Evolutionary conservation across 495 filamentous ascomycete genomes (phyloP).

Genomic region (Penicillium malachiteum): DNA sequence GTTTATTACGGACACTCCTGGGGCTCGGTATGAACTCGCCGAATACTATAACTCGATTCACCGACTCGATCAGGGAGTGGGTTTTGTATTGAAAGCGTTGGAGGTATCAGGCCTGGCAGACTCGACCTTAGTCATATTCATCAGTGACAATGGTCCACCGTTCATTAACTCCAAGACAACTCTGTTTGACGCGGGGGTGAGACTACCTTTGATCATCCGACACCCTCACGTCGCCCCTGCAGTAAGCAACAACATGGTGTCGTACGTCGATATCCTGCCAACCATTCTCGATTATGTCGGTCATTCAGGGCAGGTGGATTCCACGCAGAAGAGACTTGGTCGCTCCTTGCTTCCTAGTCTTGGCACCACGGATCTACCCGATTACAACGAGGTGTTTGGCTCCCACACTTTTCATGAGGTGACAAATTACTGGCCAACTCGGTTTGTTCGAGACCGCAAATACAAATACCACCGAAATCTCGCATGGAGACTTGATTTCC

Average conservation of each 20-base stretch:
- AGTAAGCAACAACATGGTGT: slow-evolving; percentile 41
- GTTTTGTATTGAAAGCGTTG: slow-evolving; percentile 33
- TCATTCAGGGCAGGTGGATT: not conserved
- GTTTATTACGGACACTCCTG: slow-evolving; percentile 33
- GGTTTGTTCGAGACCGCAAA: slow-evolving; percentile 30
- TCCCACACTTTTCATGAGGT: slow-evolving; percentile 48
- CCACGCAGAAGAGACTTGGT: slow-evolving; percentile 14
- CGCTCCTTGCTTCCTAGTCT: slow-evolving; percentile 38
- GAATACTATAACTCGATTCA: slow-evolving; percentile 40
- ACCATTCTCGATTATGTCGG: slow-evolving; percentile 39
- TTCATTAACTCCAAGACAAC: slow-evolving; percentile 48
- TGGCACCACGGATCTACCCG: slow-evolving; percentile 6
- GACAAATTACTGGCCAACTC: slow-evolving; percentile 45
- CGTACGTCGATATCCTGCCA: slow-evolving; percentile 42
- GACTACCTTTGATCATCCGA: slow-evolving; percentile 37
- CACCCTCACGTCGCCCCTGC: slow-evolving; percentile 12
- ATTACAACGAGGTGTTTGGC: slow-evolving; percentile 35
- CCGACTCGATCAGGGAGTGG: slow-evolving; percentile 38
- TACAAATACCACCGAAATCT: slow-evolving; percentile 48
- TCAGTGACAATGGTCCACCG: slow-evolving; percentile 44
- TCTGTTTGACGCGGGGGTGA: slow-evolving; percentile 41
- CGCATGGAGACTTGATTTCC: slow-evolving; percentile 42
- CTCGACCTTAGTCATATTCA: slow-evolving; percentile 39
- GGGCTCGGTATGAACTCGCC: slow-evolving; percentile 30
- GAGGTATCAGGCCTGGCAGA: slow-evolving; percentile 21